Evolutionary conservation across 305 asterid species (phyloP).

Genomic region (Lippia alba): DNA sequence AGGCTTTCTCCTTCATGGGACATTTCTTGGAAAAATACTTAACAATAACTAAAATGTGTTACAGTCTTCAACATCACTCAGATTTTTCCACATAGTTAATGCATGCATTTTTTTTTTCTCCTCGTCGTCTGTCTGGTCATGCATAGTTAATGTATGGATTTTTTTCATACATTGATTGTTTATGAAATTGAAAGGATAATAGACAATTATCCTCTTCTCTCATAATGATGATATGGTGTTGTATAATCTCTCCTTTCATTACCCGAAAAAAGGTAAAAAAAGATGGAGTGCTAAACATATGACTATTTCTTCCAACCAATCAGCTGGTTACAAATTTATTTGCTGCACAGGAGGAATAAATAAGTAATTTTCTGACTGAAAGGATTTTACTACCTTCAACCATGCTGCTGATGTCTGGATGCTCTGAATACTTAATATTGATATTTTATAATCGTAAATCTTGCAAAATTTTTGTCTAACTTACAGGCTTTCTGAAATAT

Average conservation of each 20-base stretch:
- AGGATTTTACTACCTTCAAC: neutral
- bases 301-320: neutral
- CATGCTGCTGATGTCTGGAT: conserved; percentile 11
- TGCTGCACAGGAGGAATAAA: neutral
- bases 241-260: neutral
- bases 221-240: neutral
- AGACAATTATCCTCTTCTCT: neutral
- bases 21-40: neutral
- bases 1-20: neutral
- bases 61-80: neutral
- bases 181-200: neutral
- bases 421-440: neutral
- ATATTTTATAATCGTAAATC: neutral
- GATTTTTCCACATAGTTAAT: neutral
- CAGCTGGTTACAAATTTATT: neutral
- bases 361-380: neutral
- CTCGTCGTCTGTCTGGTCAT: neutral
- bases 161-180: neutral
- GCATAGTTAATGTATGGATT: neutral
- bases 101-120: neutral
- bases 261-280: neutral
- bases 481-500: conserved; percentile 24
- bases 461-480: neutral
- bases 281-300: neutral
- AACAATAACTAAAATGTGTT: neutral